Conservation (phyloP, 441 rosid species). For the Corymbia calophylla region DNA sequence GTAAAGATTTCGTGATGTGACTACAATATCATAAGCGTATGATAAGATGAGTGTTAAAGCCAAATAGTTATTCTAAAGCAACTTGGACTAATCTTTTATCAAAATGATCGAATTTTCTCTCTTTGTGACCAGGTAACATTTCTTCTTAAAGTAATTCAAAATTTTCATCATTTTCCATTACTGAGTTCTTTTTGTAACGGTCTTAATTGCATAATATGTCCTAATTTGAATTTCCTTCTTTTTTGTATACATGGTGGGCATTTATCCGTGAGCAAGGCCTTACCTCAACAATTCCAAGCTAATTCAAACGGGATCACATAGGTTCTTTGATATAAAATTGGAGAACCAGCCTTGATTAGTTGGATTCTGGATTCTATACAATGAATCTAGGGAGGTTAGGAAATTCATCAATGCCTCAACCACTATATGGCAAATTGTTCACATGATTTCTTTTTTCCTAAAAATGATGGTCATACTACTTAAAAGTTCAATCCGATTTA, state of each 20-base stretch:
- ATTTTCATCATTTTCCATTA: background rate
- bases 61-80: background rate
- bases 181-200: background rate
- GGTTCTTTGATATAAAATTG: background rate
- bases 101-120: background rate
- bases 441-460: background rate
- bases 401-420: background rate
- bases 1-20: background rate
- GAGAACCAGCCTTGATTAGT: background rate
- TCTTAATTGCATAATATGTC: background rate
- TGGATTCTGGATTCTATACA: background rate
- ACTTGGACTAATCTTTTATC: background rate
- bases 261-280: background rate
- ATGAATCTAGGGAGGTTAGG: background rate
- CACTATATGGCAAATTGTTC: background rate
- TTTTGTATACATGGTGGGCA: background rate
- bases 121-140: background rate
- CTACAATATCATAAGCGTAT: background rate
- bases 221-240: background rate
- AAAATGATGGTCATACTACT: background rate
- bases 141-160: background rate
- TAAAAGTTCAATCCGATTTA: fast-evolving
- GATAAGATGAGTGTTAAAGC: background rate
- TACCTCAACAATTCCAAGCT: background rate
- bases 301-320: background rate